Evolutionary conservation across 768 basidiomycete species (phyloP).

Genomic region (Podaxis carcinomalis): DNA sequence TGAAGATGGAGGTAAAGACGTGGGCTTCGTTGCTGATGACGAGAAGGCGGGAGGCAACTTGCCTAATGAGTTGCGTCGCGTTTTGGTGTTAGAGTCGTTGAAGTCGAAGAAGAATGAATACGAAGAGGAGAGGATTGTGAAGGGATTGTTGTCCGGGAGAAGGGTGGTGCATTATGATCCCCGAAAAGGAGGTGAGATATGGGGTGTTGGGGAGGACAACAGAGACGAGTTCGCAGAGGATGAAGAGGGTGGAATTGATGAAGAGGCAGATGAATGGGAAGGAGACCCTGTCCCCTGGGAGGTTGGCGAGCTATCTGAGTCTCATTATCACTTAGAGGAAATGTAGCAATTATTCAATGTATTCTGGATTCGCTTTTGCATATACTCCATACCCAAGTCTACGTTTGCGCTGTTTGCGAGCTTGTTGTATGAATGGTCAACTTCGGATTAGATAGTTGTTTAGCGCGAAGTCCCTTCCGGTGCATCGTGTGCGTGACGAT

Average conservation of each 20-base stretch:
- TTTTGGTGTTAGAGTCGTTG: slow-evolving; percentile 56
- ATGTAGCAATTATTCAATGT: not conserved
- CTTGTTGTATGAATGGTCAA: not conserved
- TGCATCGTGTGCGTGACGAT: not conserved
- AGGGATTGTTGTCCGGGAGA: slow-evolving; percentile 56
- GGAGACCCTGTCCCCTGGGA: slow-evolving; percentile 83
- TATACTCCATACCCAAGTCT: not conserved
- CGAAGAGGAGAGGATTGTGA: slow-evolving; percentile 53
- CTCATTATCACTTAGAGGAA: slow-evolving; percentile 9
- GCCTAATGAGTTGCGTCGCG: slow-evolving; percentile 59
- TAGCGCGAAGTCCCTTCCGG: not conserved
- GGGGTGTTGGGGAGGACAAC: slow-evolving; percentile 63
- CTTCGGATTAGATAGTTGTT: not conserved
- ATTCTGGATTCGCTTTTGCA: not conserved
- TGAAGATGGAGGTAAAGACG: slow-evolving; percentile 24
- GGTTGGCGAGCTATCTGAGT: slow-evolving; percentile 59
- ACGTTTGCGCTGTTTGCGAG: not conserved
- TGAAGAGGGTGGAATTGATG: slow-evolving; percentile 24
- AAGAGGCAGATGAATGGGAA: slow-evolving; percentile 70
- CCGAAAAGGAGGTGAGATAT: slow-evolving; percentile 65
- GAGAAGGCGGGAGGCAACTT: slow-evolving; percentile 51
- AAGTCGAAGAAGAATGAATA: slow-evolving; percentile 33
- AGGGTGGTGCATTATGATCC: slow-evolving; percentile 56
- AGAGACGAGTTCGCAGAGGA: slow-evolving; percentile 8
- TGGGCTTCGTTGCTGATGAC: slow-evolving; percentile 29